Base-by-base conservation (phyloP, 108 stramenopile species). In the Pseudonitzschia pungens region DNA sequence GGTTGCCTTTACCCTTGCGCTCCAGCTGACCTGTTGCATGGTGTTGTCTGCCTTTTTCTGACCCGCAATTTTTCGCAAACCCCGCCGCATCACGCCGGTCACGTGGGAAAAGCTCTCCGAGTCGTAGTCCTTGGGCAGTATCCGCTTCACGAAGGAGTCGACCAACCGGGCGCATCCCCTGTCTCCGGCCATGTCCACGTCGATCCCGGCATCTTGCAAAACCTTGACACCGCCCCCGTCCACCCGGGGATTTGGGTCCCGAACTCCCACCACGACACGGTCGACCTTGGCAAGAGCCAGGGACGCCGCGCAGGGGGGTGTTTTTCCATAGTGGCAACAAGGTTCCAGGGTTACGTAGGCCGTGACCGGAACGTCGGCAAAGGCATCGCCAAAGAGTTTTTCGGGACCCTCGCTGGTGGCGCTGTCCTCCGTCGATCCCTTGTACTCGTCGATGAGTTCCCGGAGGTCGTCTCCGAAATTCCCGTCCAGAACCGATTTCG, bases 281-380 rank as follows among this genome's bases (percentile, higher is more conserved):
- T 72, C 33, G 4, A 92, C 83, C 18, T 88, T 84, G 11, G 94
- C 89, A 18, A 78, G 60, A 12, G 71, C 72, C 4, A 96, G 73
- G 0, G 91, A 76, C 10, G 71, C 42, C 2, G 96, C 92, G 78
- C 96, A 96, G 2, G 96, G 96, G 20, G 96, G 96, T 11, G 96
- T 96, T 27, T 82, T 71, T 7, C 96, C 96, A 36, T 70, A 73
- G 67, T 96, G 96, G 77, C 91, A 93, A 77, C 96, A 96, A 0
- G 96, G 96, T 78, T 96, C 96, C 36, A 96, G 71, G 10, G 96
- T 94, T 18, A 96, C 96, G 77, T 96, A 96, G 20, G 96, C 96
- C 24, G 96, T 96, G 56, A 88, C 81, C 27, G 79, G 58, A 16
- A 45, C 56, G 21, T 76, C 68, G 20, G 43, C 29, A 29, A 89